Evolutionary conservation across 371 early-diverging fungal species (phyloP), one percentile per base, ranked within the genome.

Genomic region (Mucor plumbeus): DNA sequence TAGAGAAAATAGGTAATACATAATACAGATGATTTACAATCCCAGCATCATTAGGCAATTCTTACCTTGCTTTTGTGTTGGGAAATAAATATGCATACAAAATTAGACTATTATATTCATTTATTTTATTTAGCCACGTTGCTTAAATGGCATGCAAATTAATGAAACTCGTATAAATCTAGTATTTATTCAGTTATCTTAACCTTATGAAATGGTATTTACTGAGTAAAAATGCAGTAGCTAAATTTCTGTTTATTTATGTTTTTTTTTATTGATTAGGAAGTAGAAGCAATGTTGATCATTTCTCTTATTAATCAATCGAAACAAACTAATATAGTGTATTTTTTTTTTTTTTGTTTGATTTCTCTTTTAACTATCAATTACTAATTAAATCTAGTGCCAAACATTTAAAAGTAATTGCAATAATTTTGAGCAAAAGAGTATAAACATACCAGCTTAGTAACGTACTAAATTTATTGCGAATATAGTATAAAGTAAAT

Each of bases 1-100:
- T 44, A 44, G 44, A 44, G 38, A 38, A 38, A n/a, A 44, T 44
- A n/a, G 44, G 44, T n/a, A 44, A 44, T 44, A 15, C 44, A 44
- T 17, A 44, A 44, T 44, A 44, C 8, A 5, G n/a, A 5, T 7
- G 7, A 44, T 17, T 44, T 15, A 44, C 26, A 26, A 44, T 44
- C 44, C 6, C 44, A 44, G 44, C 44, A 44, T 44, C 17, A 17
- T 43, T 41, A 43, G n/a, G 17, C n/a, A 15, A 6, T 7, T 5
- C 15, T 44, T 7, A n/a, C 8, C n/a, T n/a, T 6, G 17, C 15
- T 43, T n/a, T 15, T 15, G 14, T 5, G 14, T 5, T 43, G 6
- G 43, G 17, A 44, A 17, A 44, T 17, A 44, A 6, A n/a, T 6
- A 44, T n/a, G 44, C 44, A 44, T 44, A 15, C 17, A 8, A 44